These are phyloP conservation scores for Urochloa ruziziensis DNA, from an alignment of 176 grass and related monocot genomes.

Conservation along the genomic window DNA sequence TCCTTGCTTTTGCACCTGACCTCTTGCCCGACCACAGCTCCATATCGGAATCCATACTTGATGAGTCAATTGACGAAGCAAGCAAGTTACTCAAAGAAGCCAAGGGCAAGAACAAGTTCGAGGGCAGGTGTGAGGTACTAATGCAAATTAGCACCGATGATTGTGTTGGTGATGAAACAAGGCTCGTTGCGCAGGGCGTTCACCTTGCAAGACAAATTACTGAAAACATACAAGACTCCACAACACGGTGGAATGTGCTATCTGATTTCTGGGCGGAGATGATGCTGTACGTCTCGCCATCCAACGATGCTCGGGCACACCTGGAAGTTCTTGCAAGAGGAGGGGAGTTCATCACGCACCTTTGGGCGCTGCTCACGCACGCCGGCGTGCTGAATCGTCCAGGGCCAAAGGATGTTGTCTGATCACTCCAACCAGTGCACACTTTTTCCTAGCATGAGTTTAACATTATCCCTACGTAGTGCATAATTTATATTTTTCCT, in stretches of 20 bases:
- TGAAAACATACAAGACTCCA: not conserved
- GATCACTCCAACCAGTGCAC: not conserved
- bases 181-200: no score
- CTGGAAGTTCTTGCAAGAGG: not conserved
- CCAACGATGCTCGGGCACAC: not conserved
- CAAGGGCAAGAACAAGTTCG: not conserved
- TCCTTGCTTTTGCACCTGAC: no score
- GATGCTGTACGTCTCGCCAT: not conserved
- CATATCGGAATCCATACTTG: no score
- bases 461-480: no score
- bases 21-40: no score
- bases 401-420: not conserved
- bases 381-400: not conserved
- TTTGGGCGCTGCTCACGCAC: slow-evolving; percentile 11
- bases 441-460: no score
- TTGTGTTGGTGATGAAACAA: no score
- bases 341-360: slow-evolving; percentile 27
- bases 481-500: no score
- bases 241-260: not conserved
- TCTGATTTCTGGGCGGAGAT: not conserved
- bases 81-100: no score
- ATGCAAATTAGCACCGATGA: not conserved
- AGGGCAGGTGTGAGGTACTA: not conserved
- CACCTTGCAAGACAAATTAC: not conserved
- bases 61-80: no score